Conservation (phyloP, 2,329 filamentous ascomycete genomes). For the Scedosporium dehoogii region DNA sequence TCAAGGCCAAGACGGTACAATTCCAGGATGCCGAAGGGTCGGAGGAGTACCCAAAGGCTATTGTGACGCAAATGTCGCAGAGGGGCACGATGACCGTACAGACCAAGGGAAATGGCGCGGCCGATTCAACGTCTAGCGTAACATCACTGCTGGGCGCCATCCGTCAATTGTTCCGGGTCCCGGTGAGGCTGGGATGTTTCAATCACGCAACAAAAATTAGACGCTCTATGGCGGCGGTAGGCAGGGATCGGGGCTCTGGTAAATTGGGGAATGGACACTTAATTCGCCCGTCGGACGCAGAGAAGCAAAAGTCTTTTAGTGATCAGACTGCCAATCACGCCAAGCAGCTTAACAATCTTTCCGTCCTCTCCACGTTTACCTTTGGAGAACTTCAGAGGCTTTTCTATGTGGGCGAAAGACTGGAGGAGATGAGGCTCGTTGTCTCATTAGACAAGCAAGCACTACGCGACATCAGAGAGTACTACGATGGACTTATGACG, state of each 20-base stretch:
- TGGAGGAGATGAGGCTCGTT: background rate
- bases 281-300: no score
- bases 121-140: no score
- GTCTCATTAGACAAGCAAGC: background rate
- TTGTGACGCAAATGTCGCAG: background rate
- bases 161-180: no score
- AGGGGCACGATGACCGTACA: background rate
- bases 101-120: background rate
- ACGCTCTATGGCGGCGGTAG: no score
- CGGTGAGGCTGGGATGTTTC: no score
- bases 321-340: background rate
- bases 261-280: no score
- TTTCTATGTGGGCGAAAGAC: background rate
- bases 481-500: background rate
- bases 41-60: background rate
- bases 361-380: background rate
- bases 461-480: background rate
- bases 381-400: background rate
- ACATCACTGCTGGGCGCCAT: no score
- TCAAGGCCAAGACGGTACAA: slow-evolving; percentile 8
- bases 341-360: background rate
- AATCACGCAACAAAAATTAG: no score
- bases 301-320: background rate
- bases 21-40: background rate
- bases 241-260: no score